phyloP scores from a whole-genome alignment of 2,329 filamentous ascomycete species.

The Fusarium sp. region DNA sequence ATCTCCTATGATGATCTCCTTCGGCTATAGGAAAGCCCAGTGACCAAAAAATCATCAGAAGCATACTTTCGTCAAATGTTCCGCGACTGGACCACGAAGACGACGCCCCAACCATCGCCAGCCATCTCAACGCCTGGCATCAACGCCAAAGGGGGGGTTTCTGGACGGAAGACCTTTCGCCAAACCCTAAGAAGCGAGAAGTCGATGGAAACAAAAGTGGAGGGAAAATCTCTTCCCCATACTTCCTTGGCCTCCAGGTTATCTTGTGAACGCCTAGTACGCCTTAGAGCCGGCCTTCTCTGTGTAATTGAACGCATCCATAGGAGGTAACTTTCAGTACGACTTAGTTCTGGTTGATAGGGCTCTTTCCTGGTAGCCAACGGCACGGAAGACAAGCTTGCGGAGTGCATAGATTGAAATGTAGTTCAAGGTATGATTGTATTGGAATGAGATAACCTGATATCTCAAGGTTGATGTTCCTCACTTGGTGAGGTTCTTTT shows the following conservation, averaged over 20 bases:
- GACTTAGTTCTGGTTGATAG: background rate
- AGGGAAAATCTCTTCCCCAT: too few relatives aligned
- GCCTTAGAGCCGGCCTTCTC: background rate
- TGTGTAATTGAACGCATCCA: background rate
- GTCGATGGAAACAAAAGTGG: too few relatives aligned
- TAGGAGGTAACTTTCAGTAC: background rate
- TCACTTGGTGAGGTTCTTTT: constrained; percentile 6
- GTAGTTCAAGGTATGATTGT: background rate
- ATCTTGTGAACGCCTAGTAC: too few relatives aligned
- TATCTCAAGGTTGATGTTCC: constrained; percentile 16
- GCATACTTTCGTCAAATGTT: background rate
- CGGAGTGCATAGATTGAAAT: background rate
- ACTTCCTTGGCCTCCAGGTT: too few relatives aligned
- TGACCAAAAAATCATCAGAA: background rate
- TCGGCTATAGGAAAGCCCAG: background rate
- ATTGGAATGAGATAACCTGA: background rate
- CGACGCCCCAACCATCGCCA: background rate
- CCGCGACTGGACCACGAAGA: background rate
- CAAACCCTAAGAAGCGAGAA: too few relatives aligned
- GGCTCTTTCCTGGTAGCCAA: background rate
- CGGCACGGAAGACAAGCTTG: background rate
- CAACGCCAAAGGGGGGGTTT: background rate
- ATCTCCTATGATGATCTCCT: background rate
- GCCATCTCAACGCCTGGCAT: background rate
- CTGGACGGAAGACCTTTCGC: background rate